Base-by-base conservation (phyloP, 2,329 filamentous ascomycete species). In the Arthrinium phaeospermum region DNA sequence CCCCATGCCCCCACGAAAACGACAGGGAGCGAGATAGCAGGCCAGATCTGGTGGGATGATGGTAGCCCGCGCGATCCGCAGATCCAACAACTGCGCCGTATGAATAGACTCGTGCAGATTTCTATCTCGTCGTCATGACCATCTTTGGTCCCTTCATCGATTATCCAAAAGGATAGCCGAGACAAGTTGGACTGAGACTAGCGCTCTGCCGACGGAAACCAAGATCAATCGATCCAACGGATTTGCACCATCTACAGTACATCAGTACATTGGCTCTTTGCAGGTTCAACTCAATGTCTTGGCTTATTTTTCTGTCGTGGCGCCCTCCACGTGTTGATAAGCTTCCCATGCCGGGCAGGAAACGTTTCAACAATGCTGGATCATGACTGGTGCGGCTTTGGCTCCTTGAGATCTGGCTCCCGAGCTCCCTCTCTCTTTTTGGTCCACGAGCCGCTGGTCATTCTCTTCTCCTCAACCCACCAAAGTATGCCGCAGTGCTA, bases 271-370 rank as follows among this genome's bases (percentile, higher is more conserved):
- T 61, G 16, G 3, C 19, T 22, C 27, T 34, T 61, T 34, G 53
- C 53, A 22, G 53, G 27, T 19, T 16, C 53, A 34, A n/a, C 41
- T 41, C 57, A 22, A 64, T 64, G 57, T 64, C 57, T 41, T 64
- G 57, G 30, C 57, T 41, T 6, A 24, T 24, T 41, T 41, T 19
- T 41, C 22, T 64, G 13, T 22, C 57, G 57, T 41, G 57, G 57
- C 57, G 57, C 45, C 45, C 37, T 24, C 67, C 67, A 69, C 67
- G 67, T 69, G 67, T 49, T 69, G 67, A 69, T 69, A 69, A 69
- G 67, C 45, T 49, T 41, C 67, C 49, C 22, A 64, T 64, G 57
- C 34, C 57, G 57, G 34, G 19, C 34, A 64, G 34, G 34, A 34
- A 34, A 64, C 30, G 34, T 64, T 41, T n/a, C 19, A 37, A 41